A percentile compares a stretch with the other conserved stretches of the same genome.
Evolutionary conservation across 148 eudicot genomes (phyloP).

Genomic region (Talinum fruticosum): DNA sequence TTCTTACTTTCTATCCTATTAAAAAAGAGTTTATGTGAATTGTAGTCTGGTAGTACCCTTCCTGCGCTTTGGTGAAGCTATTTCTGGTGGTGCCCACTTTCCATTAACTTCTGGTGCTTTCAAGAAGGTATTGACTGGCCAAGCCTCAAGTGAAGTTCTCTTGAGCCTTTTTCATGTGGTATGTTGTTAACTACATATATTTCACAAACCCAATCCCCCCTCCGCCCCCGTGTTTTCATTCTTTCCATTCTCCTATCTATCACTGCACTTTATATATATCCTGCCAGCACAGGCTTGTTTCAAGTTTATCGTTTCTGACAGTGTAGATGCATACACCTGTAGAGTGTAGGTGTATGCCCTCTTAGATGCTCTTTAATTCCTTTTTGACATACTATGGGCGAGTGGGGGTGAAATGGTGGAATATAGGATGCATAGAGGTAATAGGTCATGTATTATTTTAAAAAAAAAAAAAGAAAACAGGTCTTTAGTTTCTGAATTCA

Average conservation of each 20-base stretch:
- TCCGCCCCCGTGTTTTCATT: background rate
- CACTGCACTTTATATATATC: background rate
- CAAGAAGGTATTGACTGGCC: slow-evolving; percentile 79
- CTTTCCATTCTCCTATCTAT: background rate
- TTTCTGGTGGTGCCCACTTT: slow-evolving; percentile 83
- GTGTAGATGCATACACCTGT: background rate
- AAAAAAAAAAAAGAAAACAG: background rate
- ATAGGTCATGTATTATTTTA: background rate
- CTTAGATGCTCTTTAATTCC: background rate
- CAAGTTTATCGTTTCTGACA: background rate
- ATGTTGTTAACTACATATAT: slow-evolving; percentile 21
- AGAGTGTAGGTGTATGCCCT: background rate
- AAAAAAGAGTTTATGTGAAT: slow-evolving; percentile 2
- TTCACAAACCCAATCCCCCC: background rate
- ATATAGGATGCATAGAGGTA: background rate
- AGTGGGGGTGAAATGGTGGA: background rate
- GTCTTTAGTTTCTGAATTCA: background rate
- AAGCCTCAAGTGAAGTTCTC: slow-evolving; percentile 75
- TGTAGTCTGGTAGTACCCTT: slow-evolving; percentile 78
- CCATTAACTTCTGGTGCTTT: slow-evolving; percentile 81
- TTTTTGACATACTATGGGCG: background rate
- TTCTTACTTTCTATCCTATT: background rate
- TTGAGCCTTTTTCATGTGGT: slow-evolving; percentile 78
- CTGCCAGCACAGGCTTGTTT: background rate
- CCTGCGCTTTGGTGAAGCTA: slow-evolving; percentile 84